A percentile compares a stretch with the other conserved stretches of the same genome.
These are phyloP conservation scores for Scolecobasidium constrictum DNA, from an alignment of 2,329 filamentous ascomycete genomes.

Conservation along the genomic window DNA sequence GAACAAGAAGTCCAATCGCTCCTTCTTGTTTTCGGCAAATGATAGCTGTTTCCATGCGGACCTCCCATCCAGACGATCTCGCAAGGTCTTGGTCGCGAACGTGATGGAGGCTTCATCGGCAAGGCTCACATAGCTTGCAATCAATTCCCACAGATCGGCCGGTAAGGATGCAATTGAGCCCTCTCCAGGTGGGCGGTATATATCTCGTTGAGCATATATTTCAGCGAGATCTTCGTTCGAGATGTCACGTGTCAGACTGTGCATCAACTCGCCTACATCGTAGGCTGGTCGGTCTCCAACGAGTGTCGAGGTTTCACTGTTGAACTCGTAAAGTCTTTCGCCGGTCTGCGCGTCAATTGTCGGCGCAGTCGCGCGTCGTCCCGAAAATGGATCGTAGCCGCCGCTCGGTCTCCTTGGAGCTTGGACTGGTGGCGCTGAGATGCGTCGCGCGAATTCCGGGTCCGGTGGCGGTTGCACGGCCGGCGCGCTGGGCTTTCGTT, in stretches of 20 bases:
- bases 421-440: too few species aligned
- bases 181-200: slow-evolving; percentile 2
- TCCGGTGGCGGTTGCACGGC: too few species aligned
- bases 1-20: slow-evolving; percentile 41
- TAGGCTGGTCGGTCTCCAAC: background rate
- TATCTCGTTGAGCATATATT: background rate
- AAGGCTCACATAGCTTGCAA: background rate
- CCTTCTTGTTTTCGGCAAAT: slow-evolving; percentile 29
- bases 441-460: too few species aligned
- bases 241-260: background rate
- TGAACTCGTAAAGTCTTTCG: background rate
- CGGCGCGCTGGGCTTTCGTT: too few species aligned
- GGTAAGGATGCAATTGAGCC: slow-evolving; percentile 1
- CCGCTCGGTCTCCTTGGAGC: too few species aligned
- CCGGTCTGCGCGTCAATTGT: background rate
- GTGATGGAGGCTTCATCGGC: background rate
- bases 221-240: background rate
- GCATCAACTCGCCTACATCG: background rate
- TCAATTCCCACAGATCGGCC: background rate
- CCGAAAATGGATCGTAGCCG: too few species aligned
- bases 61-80: background rate
- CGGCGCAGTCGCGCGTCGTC: background rate
- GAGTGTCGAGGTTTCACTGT: background rate
- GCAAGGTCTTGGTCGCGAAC: slow-evolving; percentile 3
- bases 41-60: background rate